phyloP scores from a whole-genome alignment of 1,284 basidiomycete genomes.

The Cystobasidium sp. region DNA sequence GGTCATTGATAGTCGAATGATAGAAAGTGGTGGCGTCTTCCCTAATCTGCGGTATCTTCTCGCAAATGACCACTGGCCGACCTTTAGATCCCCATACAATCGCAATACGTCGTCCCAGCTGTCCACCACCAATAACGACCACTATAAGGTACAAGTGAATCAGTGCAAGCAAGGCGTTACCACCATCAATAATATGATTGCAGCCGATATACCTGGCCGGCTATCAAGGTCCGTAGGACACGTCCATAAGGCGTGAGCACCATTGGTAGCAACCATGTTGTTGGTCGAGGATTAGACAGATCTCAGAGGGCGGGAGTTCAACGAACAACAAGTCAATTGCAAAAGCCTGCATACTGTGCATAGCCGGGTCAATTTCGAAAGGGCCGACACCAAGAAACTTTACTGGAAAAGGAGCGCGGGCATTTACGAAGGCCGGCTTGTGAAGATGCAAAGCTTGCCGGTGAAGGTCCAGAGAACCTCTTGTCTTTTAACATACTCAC shows the following conservation, averaged over 20 bases:
- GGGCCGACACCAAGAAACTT: too few relatives aligned
- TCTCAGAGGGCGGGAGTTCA: background rate
- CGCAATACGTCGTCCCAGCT: constrained; percentile 19
- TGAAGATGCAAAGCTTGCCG: background rate
- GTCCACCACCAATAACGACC: constrained; percentile 27
- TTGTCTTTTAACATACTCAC: background rate
- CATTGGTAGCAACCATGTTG: background rate
- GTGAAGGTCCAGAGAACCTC: background rate
- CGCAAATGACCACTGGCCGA: constrained; percentile 19
- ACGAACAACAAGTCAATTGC: background rate
- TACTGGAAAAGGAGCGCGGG: too few relatives aligned
- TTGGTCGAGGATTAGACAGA: background rate
- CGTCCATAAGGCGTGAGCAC: background rate
- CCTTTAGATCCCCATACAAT: constrained; percentile 26
- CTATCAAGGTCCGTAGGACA: background rate
- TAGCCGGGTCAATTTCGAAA: too few relatives aligned
- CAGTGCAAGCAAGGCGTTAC: background rate
- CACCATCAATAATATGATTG: background rate
- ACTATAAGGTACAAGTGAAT: background rate
- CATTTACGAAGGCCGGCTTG: background rate
- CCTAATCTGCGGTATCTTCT: constrained; percentile 13
- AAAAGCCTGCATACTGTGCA: too few relatives aligned
- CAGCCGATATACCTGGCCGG: constrained; percentile 2
- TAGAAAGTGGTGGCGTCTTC: constrained; percentile 14
- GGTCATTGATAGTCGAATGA: background rate